Evolutionary conservation across 768 basidiomycete species (phyloP).

Genomic region (Pleurotus tuber-regium): DNA sequence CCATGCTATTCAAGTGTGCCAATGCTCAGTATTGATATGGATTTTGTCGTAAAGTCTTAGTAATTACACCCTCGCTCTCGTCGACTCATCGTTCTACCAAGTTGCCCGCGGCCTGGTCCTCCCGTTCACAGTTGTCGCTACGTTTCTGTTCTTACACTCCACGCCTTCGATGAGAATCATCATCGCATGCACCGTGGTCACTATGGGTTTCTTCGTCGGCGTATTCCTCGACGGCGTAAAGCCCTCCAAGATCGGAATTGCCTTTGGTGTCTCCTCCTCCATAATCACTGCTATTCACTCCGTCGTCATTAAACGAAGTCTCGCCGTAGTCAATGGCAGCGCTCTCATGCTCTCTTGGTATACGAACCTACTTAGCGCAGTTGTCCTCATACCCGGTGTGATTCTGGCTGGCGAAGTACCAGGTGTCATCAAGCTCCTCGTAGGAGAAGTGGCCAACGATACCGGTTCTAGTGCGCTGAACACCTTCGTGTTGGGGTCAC

Average conservation of each 20-base stretch:
- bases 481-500: slow-evolving; percentile 77
- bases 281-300: slow-evolving; percentile 89
- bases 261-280: slow-evolving; percentile 82
- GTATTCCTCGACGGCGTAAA: slow-evolving; percentile 66
- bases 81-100: slow-evolving; percentile 94
- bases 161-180: slow-evolving; percentile 78
- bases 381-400: slow-evolving; percentile 70
- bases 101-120: slow-evolving; percentile 92
- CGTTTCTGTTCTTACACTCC: slow-evolving; percentile 71
- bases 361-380: slow-evolving; percentile 78
- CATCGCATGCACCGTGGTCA: slow-evolving; percentile 76
- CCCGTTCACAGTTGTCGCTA: slow-evolving; percentile 90
- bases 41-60: slow-evolving; percentile 56
- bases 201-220: slow-evolving; percentile 88
- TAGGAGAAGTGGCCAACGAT: slow-evolving; percentile 36
- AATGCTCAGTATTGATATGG: slow-evolving; percentile 1
- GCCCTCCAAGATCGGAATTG: slow-evolving; percentile 50
- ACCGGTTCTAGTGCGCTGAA: slow-evolving; percentile 45
- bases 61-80: slow-evolving; percentile 90
- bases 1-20: neutral
- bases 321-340: slow-evolving; percentile 78
- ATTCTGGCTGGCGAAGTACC: slow-evolving; percentile 74
- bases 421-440: slow-evolving; percentile 59
- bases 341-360: slow-evolving; percentile 90
- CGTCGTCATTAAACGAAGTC: slow-evolving; percentile 88